Evolutionary conservation across 176 grass and related monocot species (phyloP).

Genomic region (Hyparrhenia diplandra): DNA sequence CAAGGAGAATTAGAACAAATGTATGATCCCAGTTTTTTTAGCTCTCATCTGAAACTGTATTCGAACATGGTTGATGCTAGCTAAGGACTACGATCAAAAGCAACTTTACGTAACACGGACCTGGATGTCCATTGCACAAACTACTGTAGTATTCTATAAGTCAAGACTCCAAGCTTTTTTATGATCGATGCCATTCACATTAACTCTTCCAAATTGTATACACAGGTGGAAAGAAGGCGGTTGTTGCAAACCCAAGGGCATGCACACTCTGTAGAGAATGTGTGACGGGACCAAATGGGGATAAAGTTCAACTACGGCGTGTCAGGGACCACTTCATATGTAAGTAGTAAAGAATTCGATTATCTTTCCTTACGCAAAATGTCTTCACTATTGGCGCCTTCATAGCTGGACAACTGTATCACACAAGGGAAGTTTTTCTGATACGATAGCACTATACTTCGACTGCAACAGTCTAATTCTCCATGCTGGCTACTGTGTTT

Average conservation of each 20-base stretch:
- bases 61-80: background rate
- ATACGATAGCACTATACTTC: background rate
- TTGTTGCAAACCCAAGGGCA: conserved; percentile 53
- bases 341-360: conserved; percentile 35
- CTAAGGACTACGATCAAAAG: background rate
- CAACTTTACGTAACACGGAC: background rate
- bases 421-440: background rate
- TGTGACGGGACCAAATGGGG: conserved; percentile 20
- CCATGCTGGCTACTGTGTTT: conserved; percentile 6
- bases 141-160: background rate
- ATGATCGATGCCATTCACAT: background rate
- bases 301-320: conserved; percentile 53
- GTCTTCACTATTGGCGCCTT: background rate
- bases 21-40: background rate
- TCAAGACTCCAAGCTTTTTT: background rate
- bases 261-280: conserved; percentile 95
- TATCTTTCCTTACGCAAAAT: background rate
- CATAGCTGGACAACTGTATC: background rate
- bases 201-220: background rate
- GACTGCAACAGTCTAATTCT: background rate
- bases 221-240: conserved; percentile 54
- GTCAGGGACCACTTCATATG: conserved; percentile 94
- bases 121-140: background rate
- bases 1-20: background rate
- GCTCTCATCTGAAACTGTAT: background rate